A percentile compares a stretch with the other conserved stretches of the same genome.
phyloP scores from a whole-genome alignment of 1,284 basidiomycete genomes.

The Ceratobasidium sp. region DNA sequence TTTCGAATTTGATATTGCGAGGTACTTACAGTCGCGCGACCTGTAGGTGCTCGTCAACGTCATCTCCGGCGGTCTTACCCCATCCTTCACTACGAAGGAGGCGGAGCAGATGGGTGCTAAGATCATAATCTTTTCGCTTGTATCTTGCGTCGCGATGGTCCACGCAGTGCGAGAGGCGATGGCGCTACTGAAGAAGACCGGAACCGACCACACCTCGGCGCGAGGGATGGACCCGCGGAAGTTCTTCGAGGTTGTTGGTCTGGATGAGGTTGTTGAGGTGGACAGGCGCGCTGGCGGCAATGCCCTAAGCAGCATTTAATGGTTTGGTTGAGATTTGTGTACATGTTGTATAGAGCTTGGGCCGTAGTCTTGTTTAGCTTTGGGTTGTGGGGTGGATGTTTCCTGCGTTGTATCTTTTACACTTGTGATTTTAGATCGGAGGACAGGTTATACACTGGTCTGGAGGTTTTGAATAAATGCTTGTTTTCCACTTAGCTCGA shows the following conservation, averaged over 20 bases:
- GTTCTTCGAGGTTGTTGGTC: conserved; percentile 80
- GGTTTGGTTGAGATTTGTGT: background rate
- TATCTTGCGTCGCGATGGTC: conserved; percentile 76
- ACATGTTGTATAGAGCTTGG: background rate
- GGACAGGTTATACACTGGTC: too few relatives aligned
- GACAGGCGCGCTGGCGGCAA: conserved; percentile 69
- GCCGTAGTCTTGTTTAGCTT: too few relatives aligned
- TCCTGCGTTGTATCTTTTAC: too few relatives aligned
- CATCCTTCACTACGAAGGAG: conserved; percentile 73
- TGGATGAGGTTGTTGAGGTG: conserved; percentile 66
- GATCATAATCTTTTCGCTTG: conserved; percentile 77
- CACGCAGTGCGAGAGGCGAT: conserved; percentile 77
- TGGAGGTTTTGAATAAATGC: too few relatives aligned
- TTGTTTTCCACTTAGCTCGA: too few relatives aligned
- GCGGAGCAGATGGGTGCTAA: conserved; percentile 76
- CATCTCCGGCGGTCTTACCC: conserved; percentile 78
- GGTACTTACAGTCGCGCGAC: background rate
- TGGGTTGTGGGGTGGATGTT: too few relatives aligned
- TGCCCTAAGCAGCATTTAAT: conserved; percentile 62
- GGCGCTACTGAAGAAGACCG: conserved; percentile 76
- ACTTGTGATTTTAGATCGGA: too few relatives aligned
- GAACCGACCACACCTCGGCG: conserved; percentile 73
- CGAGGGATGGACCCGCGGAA: conserved; percentile 80
- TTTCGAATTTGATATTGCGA: background rate
- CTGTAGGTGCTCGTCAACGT: conserved; percentile 70